These are phyloP conservation scores for Fraxinus ornus DNA, from an alignment of 305 asterid genomes.

Conservation along the genomic window DNA sequence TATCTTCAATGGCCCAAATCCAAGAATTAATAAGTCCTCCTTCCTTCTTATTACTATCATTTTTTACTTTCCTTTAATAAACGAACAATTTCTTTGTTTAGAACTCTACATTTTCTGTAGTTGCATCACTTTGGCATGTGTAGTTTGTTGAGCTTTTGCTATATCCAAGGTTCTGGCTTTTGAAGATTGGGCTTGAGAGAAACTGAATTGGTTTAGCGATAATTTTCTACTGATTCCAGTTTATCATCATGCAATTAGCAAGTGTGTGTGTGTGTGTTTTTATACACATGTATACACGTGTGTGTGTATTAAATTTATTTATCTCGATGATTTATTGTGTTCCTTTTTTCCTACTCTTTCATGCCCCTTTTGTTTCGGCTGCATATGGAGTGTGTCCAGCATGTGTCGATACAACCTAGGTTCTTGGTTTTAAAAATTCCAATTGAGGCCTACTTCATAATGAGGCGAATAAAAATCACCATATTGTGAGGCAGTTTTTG, in stretches of 20 bases:
- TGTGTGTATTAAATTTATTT: too few relatives aligned
- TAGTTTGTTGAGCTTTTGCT: neutral
- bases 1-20: neutral
- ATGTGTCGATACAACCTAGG: neutral
- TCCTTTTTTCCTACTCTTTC: neutral
- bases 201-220: neutral
- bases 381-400: neutral
- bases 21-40: neutral
- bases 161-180: neutral
- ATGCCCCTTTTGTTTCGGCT: neutral
- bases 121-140: neutral
- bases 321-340: neutral
- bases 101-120: neutral
- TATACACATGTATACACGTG: too few relatives aligned
- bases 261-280: neutral
- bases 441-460: neutral
- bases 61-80: neutral
- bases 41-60: neutral
- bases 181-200: neutral
- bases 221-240: neutral
- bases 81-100: neutral
- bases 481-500: neutral
- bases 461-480: neutral
- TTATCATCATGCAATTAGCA: neutral
- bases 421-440: neutral